Evolutionary conservation across 352 stramenopile species (phyloP).

Genomic region (Pythium insidiosum): DNA sequence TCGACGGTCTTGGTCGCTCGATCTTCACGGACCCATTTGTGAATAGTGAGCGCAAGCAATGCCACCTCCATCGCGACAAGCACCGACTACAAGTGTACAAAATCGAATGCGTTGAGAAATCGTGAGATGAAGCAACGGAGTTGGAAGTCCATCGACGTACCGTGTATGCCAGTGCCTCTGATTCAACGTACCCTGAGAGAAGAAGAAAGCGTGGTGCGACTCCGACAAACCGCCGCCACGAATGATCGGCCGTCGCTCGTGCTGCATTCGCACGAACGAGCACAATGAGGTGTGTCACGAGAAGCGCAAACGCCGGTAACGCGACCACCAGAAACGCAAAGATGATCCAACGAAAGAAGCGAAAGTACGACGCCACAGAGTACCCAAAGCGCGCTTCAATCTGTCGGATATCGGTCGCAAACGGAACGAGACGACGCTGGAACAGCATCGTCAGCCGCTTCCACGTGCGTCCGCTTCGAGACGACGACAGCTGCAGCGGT

Average conservation of each 20-base stretch:
- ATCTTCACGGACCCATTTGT: slow-evolving; percentile 73
- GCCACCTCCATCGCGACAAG: slow-evolving; percentile 38
- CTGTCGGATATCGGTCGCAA: slow-evolving; percentile 54
- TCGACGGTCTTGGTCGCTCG: slow-evolving; percentile 45
- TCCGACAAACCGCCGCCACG: slow-evolving; percentile 36
- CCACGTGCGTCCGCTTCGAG: slow-evolving; percentile 1
- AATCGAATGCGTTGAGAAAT: too few relatives aligned
- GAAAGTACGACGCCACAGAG: slow-evolving; percentile 75
- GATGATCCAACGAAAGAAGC: slow-evolving; percentile 76
- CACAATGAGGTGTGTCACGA: slow-evolving; percentile 42
- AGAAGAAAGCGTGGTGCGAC: slow-evolving; percentile 45
- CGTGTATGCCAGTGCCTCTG: slow-evolving; percentile 48
- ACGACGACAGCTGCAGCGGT: not conserved
- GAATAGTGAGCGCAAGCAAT: slow-evolving; percentile 48
- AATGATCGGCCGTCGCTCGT: too few relatives aligned
- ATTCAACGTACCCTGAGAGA: slow-evolving; percentile 42
- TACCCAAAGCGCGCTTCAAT: slow-evolving; percentile 78
- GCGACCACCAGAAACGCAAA: slow-evolving; percentile 56
- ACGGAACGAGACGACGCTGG: slow-evolving; percentile 30
- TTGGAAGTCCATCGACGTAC: slow-evolving; percentile 19
- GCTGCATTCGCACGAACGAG: too few relatives aligned
- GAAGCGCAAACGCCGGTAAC: slow-evolving; percentile 34
- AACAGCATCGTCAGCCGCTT: slow-evolving; percentile 25
- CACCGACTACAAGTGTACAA: slow-evolving; percentile 20
- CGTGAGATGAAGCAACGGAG: too few relatives aligned